phyloP scores from a whole-genome alignment of 1,284 basidiomycete genomes.

The Mycena sp. region DNA sequence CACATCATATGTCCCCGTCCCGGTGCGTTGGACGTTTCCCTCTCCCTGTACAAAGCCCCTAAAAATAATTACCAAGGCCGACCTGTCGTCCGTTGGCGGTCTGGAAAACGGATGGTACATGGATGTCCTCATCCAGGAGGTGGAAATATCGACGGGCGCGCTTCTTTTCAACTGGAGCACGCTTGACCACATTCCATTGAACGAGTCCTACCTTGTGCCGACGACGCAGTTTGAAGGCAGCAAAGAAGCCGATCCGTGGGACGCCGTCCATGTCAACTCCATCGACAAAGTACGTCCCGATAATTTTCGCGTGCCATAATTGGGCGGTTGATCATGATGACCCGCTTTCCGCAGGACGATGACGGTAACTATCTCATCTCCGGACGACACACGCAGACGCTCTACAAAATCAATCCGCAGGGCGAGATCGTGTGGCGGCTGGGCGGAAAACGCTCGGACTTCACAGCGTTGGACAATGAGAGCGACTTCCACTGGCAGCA shows the following conservation, averaged over 20 bases:
- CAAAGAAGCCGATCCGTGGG: not conserved
- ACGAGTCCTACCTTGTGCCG: conserved; percentile 19
- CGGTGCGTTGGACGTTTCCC: not conserved
- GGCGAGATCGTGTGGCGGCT: conserved; percentile 33
- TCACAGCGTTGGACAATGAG: conserved; percentile 15
- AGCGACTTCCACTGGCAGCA: conserved; percentile 31
- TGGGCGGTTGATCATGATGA: too few relatives aligned
- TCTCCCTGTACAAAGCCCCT: too few relatives aligned
- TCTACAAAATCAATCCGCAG: conserved; percentile 18
- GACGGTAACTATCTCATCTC: conserved; percentile 25
- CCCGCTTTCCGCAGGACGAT: not conserved
- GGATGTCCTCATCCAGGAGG: conserved; percentile 19
- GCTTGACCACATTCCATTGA: conserved; percentile 21
- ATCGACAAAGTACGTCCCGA: conserved; percentile 14
- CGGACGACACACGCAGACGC: conserved; percentile 14
- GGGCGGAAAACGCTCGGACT: conserved; percentile 29
- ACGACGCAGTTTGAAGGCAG: not conserved
- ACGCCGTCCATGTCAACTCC: conserved; percentile 23
- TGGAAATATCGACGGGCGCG: conserved; percentile 14
- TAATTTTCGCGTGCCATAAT: not conserved
- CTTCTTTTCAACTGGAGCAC: conserved; percentile 25
- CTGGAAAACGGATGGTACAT: conserved; percentile 15
- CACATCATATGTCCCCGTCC: conserved; percentile 8
- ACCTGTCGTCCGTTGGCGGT: conserved; percentile 15
- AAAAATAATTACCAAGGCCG: conserved; percentile 4